Evolutionary conservation across 176 grass and related monocot genomes (phyloP).

Genomic region (Zizania latifolia): DNA sequence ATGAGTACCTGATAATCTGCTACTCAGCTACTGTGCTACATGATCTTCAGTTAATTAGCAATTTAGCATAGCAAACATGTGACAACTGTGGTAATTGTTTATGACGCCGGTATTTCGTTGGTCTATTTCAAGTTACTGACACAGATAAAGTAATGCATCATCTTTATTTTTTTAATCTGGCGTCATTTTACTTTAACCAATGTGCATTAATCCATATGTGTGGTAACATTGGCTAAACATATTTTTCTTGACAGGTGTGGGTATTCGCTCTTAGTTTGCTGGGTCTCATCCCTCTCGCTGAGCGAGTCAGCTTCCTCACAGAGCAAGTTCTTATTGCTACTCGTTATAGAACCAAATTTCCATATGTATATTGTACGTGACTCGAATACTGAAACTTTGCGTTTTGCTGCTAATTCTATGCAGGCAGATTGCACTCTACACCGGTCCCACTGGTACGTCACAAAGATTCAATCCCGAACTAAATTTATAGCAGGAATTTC

Average conservation of each 20-base stretch:
- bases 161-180: neutral
- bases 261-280: conserved; percentile 67
- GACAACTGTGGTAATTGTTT: too few relatives aligned
- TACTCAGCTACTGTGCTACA: too few relatives aligned
- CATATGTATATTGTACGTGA: neutral
- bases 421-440: conserved; percentile 83
- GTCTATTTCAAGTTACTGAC: neutral
- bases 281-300: conserved; percentile 77
- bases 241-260: conserved; percentile 56
- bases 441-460: conserved; percentile 72
- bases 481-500: neutral
- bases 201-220: neutral
- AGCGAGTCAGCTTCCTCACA: conserved; percentile 95
- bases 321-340: conserved; percentile 45
- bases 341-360: neutral
- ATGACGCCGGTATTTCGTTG: neutral
- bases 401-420: neutral
- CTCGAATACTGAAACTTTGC: neutral
- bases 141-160: neutral
- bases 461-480: neutral
- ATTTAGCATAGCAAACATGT: too few relatives aligned
- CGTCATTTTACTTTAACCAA: neutral
- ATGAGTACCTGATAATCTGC: too few relatives aligned
- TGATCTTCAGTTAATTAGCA: too few relatives aligned
- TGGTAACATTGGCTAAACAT: neutral